These are phyloP conservation scores for Rubia yunnanensis DNA, from an alignment of 257 asterid genomes.

Conservation along the genomic window DNA sequence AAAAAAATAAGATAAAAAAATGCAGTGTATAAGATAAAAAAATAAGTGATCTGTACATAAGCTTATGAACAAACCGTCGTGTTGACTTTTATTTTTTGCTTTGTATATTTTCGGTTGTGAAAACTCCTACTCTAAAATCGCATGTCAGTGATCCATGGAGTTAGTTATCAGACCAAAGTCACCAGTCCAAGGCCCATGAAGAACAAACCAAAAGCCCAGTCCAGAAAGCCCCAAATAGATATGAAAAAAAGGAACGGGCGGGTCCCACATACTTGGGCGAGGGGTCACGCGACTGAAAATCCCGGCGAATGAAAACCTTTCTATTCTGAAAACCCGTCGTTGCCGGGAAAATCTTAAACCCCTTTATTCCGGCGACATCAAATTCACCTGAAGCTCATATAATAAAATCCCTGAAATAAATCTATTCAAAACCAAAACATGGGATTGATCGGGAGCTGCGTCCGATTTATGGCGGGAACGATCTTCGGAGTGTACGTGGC, in stretches of 20 bases:
- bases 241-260: not conserved
- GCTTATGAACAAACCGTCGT: too few species aligned
- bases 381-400: not conserved
- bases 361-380: not conserved
- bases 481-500: slow-evolving; percentile 61
- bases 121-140: too few species aligned
- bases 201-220: not conserved
- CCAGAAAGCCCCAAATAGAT: not conserved
- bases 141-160: too few species aligned
- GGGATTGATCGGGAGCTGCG: slow-evolving; percentile 44
- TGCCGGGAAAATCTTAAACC: not conserved
- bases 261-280: slow-evolving; percentile 26
- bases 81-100: too few species aligned
- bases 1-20: too few species aligned
- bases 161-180: too few species aligned
- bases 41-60: too few species aligned
- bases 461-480: slow-evolving; percentile 53
- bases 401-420: not conserved
- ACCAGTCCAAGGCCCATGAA: too few species aligned
- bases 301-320: not conserved
- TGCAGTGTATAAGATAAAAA: too few species aligned
- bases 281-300: slow-evolving; percentile 10
- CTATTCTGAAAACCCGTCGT: not conserved
- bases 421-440: not conserved
- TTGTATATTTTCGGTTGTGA: too few species aligned